Percentiles rank a stretch among this genome's conserved stretches.
Evolutionary conservation across 192 early-diverging fungal species (phyloP).

Genomic region (Ambispora gerdemannii): DNA sequence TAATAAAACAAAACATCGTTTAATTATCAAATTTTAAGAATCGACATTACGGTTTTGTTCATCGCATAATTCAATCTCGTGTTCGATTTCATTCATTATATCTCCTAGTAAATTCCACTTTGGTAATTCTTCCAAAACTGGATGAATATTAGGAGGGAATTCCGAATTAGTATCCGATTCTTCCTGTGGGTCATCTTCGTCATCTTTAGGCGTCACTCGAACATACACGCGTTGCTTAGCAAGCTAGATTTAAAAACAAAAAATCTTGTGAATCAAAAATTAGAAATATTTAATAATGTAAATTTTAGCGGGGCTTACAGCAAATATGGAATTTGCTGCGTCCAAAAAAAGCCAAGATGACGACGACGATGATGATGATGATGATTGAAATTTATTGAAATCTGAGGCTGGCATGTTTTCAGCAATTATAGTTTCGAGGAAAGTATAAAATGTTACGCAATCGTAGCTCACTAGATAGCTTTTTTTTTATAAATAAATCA

Average conservation of each 20-base stretch:
- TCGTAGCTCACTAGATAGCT: conserved; percentile 85
- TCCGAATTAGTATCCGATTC: conserved; percentile 37
- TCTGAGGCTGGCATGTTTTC: conserved; percentile 46
- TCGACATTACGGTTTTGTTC: conserved; percentile 32
- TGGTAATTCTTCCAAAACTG: conserved; percentile 86
- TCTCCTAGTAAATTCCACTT: conserved; percentile 79
- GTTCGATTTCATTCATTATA: conserved; percentile 78
- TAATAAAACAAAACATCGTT: neutral
- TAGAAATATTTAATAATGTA: neutral
- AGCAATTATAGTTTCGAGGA: conserved; percentile 79
- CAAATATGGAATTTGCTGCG: conserved; percentile 77
- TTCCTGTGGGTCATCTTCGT: neutral
- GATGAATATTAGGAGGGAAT: conserved; percentile 65
- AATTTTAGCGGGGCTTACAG: conserved; percentile 46
- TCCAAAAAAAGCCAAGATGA: conserved; percentile 87
- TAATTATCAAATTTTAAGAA: neutral
- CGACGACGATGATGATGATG: too few relatives aligned
- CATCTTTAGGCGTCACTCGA: conserved; percentile 10
- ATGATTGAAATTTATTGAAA: conserved; percentile 38
- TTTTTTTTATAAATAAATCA: neutral
- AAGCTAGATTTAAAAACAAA: conserved; percentile 27
- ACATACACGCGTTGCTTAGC: conserved; percentile 47
- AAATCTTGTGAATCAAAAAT: neutral
- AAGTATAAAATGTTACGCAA: conserved; percentile 81
- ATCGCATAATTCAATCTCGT: conserved; percentile 42